A percentile compares a stretch with the other conserved stretches of the same genome.
phyloP scores from a whole-genome alignment of 768 basidiomycete species.

The Phallus indusiatus region DNA sequence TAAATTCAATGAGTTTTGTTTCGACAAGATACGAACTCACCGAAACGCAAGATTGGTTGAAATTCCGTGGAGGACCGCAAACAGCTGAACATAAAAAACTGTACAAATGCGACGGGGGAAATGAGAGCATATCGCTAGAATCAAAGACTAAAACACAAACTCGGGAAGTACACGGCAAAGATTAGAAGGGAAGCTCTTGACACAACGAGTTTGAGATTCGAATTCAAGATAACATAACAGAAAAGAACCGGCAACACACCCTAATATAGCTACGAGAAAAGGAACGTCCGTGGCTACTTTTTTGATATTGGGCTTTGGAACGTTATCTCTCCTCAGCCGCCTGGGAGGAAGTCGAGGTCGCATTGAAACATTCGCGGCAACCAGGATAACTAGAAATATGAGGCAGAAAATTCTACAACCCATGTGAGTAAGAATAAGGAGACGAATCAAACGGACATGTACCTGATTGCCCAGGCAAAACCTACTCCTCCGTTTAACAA shows the following conservation, averaged over 20 bases:
- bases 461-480: conserved; percentile 3
- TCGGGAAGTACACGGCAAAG: conserved; percentile 4
- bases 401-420: background rate
- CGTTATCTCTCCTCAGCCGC: background rate
- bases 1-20: background rate
- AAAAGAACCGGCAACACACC: conserved; percentile 3
- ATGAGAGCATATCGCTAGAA: background rate
- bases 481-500: conserved; percentile 16
- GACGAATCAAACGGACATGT: background rate
- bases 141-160: background rate
- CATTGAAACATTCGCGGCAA: conserved; percentile 15
- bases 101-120: background rate
- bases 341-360: conserved; percentile 12
- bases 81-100: conserved; percentile 12
- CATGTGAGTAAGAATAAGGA: background rate
- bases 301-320: background rate
- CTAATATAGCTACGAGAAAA: background rate
- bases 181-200: background rate
- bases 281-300: background rate
- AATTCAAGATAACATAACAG: background rate
- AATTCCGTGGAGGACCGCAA: conserved; percentile 5
- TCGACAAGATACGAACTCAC: background rate
- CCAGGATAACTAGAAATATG: conserved; percentile 14
- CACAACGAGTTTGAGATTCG: background rate
- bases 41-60: conserved; percentile 1